phyloP scores from a whole-genome alignment of 306 rosid genomes.

The Luffa aegyptiaca region DNA sequence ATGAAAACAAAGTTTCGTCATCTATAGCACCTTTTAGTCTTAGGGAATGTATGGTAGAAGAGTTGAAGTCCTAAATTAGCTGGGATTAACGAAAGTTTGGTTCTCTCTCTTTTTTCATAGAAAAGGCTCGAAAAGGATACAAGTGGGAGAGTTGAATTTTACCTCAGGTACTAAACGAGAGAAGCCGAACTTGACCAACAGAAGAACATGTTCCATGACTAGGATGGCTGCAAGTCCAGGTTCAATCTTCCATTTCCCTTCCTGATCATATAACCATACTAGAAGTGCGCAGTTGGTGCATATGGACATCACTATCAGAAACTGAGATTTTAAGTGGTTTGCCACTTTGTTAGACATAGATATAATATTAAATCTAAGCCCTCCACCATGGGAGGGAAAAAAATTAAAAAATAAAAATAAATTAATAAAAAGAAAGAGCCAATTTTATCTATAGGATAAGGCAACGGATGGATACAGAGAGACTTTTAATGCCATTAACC shows the following conservation, averaged over 20 bases:
- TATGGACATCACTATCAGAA: constrained; percentile 70
- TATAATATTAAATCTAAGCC: not conserved
- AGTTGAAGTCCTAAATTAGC: not conserved
- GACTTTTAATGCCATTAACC: not conserved
- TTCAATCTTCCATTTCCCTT: constrained; percentile 92
- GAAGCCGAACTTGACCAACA: constrained; percentile 76
- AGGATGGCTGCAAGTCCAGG: constrained; percentile 93
- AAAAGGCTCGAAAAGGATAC: not conserved
- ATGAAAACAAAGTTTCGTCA: not conserved
- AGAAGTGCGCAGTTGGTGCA: constrained; percentile 95
- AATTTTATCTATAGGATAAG: not conserved
- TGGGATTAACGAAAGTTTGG: not conserved
- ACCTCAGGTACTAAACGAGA: constrained; percentile 92
- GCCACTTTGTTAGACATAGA: constrained; percentile 8
- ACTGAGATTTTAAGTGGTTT: constrained; percentile 33
- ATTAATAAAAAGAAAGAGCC: not conserved
- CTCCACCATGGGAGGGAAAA: not conserved
- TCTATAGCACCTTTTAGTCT: not conserved
- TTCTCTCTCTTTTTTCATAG: not conserved
- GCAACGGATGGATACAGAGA: not conserved
- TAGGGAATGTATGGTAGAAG: constrained; percentile 1
- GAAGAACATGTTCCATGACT: constrained; percentile 80
- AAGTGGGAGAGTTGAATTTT: not conserved
- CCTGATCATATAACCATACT: constrained; percentile 83
- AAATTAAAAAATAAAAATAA: not conserved